A percentile compares a stretch with the other conserved stretches of the same genome.
These are phyloP conservation scores for Prasinococcaceae sp. DNA, from an alignment of 139 green algal genomes.

Conservation along the genomic window DNA sequence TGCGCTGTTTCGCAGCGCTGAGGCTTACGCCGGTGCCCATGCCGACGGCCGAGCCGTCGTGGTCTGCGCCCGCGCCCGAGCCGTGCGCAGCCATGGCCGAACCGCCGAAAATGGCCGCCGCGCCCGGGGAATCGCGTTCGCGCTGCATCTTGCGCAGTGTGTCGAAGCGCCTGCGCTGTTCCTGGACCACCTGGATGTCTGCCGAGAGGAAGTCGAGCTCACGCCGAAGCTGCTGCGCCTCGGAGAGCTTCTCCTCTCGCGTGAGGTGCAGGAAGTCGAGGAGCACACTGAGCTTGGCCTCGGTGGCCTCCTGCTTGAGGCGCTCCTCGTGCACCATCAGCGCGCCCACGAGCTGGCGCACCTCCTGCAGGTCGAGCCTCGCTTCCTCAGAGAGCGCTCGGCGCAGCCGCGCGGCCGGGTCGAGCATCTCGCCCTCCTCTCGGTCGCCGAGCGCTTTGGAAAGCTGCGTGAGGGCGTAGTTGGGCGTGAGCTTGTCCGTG, in stretches of 20 bases:
- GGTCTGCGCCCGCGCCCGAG: no score
- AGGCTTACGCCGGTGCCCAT: no score
- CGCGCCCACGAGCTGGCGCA: background rate
- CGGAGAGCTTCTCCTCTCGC: background rate
- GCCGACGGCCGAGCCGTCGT: no score
- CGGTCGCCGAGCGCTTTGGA: no score
- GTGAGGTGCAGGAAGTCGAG: background rate
- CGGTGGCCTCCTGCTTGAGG: background rate
- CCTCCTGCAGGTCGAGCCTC: background rate
- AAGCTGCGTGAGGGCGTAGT: background rate
- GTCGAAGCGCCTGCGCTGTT: no score
- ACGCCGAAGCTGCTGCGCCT: background rate
- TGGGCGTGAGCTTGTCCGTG: background rate
- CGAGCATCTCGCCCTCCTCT: no score
- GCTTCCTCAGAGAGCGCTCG: background rate
- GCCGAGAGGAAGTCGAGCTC: background rate
- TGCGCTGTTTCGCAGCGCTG: no score
- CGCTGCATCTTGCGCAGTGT: no score
- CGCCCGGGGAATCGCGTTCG: no score
- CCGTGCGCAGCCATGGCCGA: no score
- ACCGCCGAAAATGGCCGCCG: no score
- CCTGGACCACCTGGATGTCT: no score
- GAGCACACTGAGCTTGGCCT: background rate
- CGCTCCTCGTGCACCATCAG: background rate
- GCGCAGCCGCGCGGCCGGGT: background rate